These are phyloP conservation scores for Saturnispora quitensis DNA, from an alignment of 805 yeast genomes.

Conservation along the genomic window DNA sequence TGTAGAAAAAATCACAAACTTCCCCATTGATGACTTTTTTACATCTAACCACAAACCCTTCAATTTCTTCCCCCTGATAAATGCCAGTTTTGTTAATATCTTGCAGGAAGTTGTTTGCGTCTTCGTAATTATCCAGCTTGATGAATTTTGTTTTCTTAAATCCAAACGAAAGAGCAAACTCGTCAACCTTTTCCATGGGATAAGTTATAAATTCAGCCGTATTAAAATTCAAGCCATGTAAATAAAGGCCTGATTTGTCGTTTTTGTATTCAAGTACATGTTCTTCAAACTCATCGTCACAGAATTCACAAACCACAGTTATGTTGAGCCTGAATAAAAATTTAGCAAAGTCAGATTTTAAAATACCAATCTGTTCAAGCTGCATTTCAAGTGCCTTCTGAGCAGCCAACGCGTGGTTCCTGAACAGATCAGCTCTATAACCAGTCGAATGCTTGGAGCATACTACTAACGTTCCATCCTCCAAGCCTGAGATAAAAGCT, in stretches of 20 bases:
- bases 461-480: conserved; percentile 69
- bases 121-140: conserved; percentile 28
- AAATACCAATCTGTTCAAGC: conserved; percentile 32
- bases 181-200: conserved; percentile 48
- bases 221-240: conserved; percentile 83
- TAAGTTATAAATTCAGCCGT: conserved; percentile 53
- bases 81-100: conserved; percentile 57
- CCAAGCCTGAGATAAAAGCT: conserved; percentile 67
- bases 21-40: conserved; percentile 19
- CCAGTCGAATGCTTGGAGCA: conserved; percentile 93
- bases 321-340: conserved; percentile 40
- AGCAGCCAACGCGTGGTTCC: conserved; percentile 74
- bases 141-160: conserved; percentile 52
- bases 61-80: conserved; percentile 64
- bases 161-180: conserved; percentile 61
- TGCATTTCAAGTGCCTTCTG: conserved; percentile 48
- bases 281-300: conserved; percentile 91
- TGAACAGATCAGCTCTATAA: conserved; percentile 31
- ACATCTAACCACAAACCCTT: conserved; percentile 89
- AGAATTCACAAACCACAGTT: conserved; percentile 88
- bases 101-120: conserved; percentile 44
- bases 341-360: conserved; percentile 44
- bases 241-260: conserved; percentile 68
- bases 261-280: conserved; percentile 71
- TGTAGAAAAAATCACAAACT: conserved; percentile 61